Conservation (phyloP, 1,139 yeast genomes). For the Debaryomyces subglobosus region DNA sequence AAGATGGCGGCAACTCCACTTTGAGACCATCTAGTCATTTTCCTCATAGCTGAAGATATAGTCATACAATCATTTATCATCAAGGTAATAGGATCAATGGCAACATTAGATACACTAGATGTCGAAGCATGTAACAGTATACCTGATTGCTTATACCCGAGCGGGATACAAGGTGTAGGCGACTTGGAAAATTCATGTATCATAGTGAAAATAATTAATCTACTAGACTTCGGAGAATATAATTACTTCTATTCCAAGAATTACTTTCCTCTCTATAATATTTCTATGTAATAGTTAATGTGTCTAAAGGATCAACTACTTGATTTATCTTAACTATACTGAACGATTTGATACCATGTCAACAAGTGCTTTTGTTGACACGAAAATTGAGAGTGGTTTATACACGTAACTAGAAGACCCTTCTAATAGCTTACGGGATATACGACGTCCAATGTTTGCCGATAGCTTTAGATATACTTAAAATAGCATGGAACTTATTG, state of each 20-base stretch:
- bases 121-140: neutral
- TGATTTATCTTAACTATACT: neutral
- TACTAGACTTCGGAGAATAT: neutral
- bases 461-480: neutral
- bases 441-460: neutral
- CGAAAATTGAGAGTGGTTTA: conserved; percentile 4
- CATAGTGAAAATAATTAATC: conserved; percentile 5
- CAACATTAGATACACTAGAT: conserved; percentile 17
- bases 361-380: conserved; percentile 7
- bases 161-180: conserved; percentile 11
- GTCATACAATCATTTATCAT: conserved; percentile 87
- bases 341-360: conserved; percentile 9
- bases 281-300: conserved; percentile 1
- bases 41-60: conserved; percentile 89
- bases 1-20: conserved; percentile 89
- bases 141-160: neutral
- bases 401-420: conserved; percentile 9
- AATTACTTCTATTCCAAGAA: conserved; percentile 2
- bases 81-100: conserved; percentile 80
- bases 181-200: conserved; percentile 13
- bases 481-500: no score
- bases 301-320: neutral
- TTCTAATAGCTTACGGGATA: neutral
- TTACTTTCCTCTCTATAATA: conserved; percentile 4
- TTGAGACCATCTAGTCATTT: conserved; percentile 76